These are phyloP conservation scores for Schizochytrium sp. DNA, from an alignment of 108 stramenopile genomes.

Conservation along the genomic window DNA sequence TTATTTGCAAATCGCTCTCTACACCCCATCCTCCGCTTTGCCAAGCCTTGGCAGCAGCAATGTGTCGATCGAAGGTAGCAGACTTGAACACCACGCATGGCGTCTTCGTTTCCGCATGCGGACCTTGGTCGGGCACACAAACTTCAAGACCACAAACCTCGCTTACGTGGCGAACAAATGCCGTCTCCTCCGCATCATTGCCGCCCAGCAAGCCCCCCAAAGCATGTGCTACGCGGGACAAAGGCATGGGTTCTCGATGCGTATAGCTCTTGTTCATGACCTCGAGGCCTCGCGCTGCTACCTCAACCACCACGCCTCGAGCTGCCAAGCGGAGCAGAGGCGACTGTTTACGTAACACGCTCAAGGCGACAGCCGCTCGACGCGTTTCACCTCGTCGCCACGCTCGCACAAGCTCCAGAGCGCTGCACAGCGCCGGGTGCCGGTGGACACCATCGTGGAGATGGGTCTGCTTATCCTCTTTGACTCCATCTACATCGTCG, in stretches of 20 bases:
- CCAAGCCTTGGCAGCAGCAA: neutral
- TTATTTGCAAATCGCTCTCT: neutral
- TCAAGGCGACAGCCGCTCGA: neutral
- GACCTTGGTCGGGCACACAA: neutral
- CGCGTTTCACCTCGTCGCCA: too few species aligned
- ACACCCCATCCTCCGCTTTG: neutral
- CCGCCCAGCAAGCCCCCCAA: neutral
- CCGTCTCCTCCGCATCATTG: neutral
- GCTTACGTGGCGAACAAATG: neutral
- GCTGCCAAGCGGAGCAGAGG: neutral
- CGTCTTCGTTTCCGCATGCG: neutral
- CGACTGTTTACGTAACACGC: neutral
- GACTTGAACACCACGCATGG: neutral
- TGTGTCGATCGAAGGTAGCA: neutral
- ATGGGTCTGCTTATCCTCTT: too few species aligned
- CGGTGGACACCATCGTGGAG: too few species aligned
- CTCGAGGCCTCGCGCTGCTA: neutral
- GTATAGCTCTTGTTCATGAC: neutral
- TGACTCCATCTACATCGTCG: too few species aligned
- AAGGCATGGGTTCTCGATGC: neutral
- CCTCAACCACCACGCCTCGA: neutral
- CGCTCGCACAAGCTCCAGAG: too few species aligned
- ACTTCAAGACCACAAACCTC: neutral
- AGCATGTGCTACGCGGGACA: neutral
- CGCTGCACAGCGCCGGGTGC: too few species aligned